Evolutionary conservation across 1,139 yeast species (phyloP), one percentile per base, ranked within the genome.

Genomic region (Sugiyamaella paludigena): DNA sequence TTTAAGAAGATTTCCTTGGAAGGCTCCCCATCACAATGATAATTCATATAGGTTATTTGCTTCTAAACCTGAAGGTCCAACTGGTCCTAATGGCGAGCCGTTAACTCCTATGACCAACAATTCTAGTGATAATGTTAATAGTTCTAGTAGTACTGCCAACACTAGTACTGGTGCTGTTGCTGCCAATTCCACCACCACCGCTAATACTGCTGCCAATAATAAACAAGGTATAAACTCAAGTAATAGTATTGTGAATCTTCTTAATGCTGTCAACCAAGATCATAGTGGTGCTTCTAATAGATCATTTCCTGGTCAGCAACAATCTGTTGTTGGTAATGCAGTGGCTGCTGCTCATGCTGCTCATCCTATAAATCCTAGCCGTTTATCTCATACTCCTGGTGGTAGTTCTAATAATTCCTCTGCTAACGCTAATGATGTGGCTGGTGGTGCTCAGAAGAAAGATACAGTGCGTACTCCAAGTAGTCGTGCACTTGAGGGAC

Each of bases 1-100:
- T 48, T 73, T 92, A 58, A 85, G 92, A 61, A 77, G 96, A 62
- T 92, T 92, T 71, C 98, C 98, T 0, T 94, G 98, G 98, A 92
- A 91, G 64, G 88, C 87, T 6, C 98, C 98, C 7, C 81, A 82
- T 61, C 74, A 80, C 27, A 79, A 85, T n/a, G 99, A 94, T 68
- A 84, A 84, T 55, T 87, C 96, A 54, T 94, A 84, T 71, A 80
- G 80, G 67, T 71, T 84, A 71, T 75, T 82, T 73, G 79, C 81
- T 58, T 79, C 76, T 36, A 62, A 64, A 33, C 66, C 64, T 1
- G 55, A 53, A 12, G 45, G 45, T 10, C 45, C 45, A 5, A 40
- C 36, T 5, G 45, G 45, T 24, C 45, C 45, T 8, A 42, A 36
- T 42, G 45, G 45, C 7, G 45, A 42, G 34, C 45, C 45, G 11